Evolutionary conservation across 768 basidiomycete species (phyloP), one percentile per base, ranked within the genome.

Genomic region (Naganishia vaughanmartiniae): DNA sequence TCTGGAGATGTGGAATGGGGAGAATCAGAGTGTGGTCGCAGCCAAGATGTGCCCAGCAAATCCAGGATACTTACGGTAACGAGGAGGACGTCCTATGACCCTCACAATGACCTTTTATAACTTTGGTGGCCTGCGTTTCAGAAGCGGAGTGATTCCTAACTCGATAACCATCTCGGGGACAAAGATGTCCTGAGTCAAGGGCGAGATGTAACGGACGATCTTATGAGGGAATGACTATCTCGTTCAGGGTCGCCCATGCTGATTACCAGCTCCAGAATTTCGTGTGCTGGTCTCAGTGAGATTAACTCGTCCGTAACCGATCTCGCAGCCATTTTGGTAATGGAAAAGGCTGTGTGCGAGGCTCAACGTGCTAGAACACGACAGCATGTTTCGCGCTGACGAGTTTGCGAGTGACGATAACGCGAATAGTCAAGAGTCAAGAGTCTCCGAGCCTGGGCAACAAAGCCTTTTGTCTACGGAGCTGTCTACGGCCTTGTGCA

Each of bases 301-400:
- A 24, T 26, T 14, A 51, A 9, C 19, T 51, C 19, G 24, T 51
- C 48, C 48, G 48, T 26, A 63, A 63, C 60, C 60, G 60, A 63
- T 63, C 60, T 42, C 60, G 60, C 60, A 63, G 60, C 60, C 60
- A 63, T 28, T 63, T 42, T 46, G 39, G 60, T 63, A 42, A 15
- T 42, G 14, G 60, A 42, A 63, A 63, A 30, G 60, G 24, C 24
- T 36, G 57, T 58, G 34, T 45, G 60, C 42, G 14, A 26, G 11
- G 39, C 60, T 14, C 19, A 26, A 21, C 15, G 39, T 26, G 60
- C 39, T 63, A 36, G 34, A 33, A 63, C 60, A 63, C 48, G 48
- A 51, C 48, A 51, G 24, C 48, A 26, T 24, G 48, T n/a, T n/a
- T 42, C 60, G 36, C 60, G 60, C 60, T 45, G 60, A 31, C 39